These are phyloP conservation scores for Leptodermis oblonga DNA, from an alignment of 257 asterid species.

Conservation along the genomic window DNA sequence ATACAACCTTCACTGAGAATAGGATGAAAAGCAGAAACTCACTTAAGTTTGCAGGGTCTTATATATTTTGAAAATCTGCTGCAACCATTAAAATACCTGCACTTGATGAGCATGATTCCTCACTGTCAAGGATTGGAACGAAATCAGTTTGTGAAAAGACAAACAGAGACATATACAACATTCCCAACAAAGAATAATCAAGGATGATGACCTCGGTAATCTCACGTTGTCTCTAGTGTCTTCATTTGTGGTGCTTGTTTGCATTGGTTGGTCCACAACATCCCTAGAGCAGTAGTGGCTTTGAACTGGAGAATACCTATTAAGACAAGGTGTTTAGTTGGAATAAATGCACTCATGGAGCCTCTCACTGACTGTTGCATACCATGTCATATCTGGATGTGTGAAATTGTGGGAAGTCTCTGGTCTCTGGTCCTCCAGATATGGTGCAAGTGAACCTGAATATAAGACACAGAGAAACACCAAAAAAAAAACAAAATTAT, in stretches of 20 bases:
- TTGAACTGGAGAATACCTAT: constrained; percentile 36
- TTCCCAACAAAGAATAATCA: constrained; percentile 16
- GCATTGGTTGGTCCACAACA: constrained; percentile 16
- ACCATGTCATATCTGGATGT: constrained; percentile 50
- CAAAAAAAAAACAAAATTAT: constrained; percentile 1
- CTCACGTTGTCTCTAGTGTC: constrained; percentile 42
- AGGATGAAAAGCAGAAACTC: background rate
- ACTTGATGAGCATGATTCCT: constrained; percentile 66
- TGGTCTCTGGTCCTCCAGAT: constrained; percentile 29
- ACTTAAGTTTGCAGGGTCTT: background rate
- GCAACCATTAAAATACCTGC: constrained; percentile 44
- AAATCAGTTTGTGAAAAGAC: constrained; percentile 20
- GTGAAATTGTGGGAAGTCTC: constrained; percentile 23
- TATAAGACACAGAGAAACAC: constrained; percentile 13
- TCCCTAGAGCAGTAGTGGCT: constrained; percentile 28
- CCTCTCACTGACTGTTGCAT: constrained; percentile 18
- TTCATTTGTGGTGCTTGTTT: constrained; percentile 30
- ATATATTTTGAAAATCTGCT: constrained; percentile 18
- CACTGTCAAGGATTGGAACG: constrained; percentile 40
- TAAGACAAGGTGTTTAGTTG: constrained; percentile 16
- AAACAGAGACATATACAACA: constrained; percentile 8
- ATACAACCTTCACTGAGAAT: constrained; percentile 44
- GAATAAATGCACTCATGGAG: constrained; percentile 7
- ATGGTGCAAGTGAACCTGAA: constrained; percentile 34
- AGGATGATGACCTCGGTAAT: constrained; percentile 47